These are phyloP conservation scores for Wickerhamiella nectarea DNA, from an alignment of 805 yeast genomes.

Conservation along the genomic window DNA sequence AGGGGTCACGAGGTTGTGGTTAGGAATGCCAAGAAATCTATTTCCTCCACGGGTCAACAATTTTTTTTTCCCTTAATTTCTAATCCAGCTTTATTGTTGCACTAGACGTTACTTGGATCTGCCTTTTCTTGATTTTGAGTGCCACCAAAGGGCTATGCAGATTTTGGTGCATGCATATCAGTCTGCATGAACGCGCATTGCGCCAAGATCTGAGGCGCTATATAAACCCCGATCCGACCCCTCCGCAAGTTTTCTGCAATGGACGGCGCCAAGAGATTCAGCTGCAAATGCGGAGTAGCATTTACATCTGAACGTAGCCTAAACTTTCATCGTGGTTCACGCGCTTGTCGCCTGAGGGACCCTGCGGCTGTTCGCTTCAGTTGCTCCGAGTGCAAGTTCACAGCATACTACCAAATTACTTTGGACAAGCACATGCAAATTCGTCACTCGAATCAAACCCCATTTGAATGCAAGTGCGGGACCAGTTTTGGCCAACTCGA, in stretches of 20 bases:
- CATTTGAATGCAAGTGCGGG: constrained; percentile 10
- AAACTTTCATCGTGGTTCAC: constrained; percentile 9
- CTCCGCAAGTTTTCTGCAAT: not conserved
- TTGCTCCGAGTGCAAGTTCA: constrained; percentile 10
- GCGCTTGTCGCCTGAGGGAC: constrained; percentile 10
- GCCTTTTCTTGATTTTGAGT: not conserved
- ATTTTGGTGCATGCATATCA: not conserved
- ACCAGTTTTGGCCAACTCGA: constrained; percentile 4
- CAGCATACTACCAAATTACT: constrained; percentile 8
- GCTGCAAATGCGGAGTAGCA: constrained; percentile 9
- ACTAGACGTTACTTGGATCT: no score
- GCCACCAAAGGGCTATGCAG: not conserved
- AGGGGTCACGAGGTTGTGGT: not conserved
- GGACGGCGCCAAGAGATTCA: constrained; percentile 1
- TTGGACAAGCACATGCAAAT: constrained; percentile 9
- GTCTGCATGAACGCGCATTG: not conserved
- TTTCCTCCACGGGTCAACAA: not conserved
- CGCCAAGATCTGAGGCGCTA: not conserved
- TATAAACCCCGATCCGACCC: not conserved
- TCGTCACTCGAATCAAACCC: constrained; percentile 4
- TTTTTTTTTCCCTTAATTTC: no score
- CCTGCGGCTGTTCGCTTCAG: constrained; percentile 6
- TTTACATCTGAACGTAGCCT: constrained; percentile 9
- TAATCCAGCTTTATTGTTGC: no score
- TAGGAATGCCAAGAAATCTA: not conserved